Conservation (phyloP, 352 stramenopile species). For the Phytophthora sp. region DNA sequence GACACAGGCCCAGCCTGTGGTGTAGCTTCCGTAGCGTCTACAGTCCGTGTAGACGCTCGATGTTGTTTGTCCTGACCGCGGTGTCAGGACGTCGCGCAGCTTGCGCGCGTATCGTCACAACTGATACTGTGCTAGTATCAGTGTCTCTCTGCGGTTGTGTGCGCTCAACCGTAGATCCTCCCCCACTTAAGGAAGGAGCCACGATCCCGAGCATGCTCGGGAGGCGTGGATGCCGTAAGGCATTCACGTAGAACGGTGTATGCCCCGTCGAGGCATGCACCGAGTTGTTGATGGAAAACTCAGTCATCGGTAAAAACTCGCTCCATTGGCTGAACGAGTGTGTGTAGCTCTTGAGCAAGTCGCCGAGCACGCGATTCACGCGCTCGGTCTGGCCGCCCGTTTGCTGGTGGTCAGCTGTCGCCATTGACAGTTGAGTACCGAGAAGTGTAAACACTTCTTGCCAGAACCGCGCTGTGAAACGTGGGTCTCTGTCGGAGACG, state of each 20-base stretch:
- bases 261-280: neutral
- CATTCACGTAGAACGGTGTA: neutral
- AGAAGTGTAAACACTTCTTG: no score
- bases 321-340: constrained; percentile 9
- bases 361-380: constrained; percentile 22
- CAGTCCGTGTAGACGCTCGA: neutral
- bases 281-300: neutral
- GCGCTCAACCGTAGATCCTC: neutral
- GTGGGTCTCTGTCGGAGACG: no score
- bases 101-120: no score
- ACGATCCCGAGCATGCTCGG: no score
- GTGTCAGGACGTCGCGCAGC: no score
- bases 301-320: neutral
- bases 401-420: constrained; percentile 19
- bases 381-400: constrained; percentile 34
- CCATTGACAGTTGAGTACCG: constrained; percentile 18
- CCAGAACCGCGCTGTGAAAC: no score
- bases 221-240: no score
- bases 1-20: neutral
- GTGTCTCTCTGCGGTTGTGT: neutral
- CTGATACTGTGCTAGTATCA: neutral
- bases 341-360: constrained; percentile 21
- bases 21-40: neutral
- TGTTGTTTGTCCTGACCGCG: neutral
- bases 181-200: no score